A percentile compares a stretch with the other conserved stretches of the same genome.
phyloP scores from a whole-genome alignment of 306 rosid species.

The Spatholobus suberectus region DNA sequence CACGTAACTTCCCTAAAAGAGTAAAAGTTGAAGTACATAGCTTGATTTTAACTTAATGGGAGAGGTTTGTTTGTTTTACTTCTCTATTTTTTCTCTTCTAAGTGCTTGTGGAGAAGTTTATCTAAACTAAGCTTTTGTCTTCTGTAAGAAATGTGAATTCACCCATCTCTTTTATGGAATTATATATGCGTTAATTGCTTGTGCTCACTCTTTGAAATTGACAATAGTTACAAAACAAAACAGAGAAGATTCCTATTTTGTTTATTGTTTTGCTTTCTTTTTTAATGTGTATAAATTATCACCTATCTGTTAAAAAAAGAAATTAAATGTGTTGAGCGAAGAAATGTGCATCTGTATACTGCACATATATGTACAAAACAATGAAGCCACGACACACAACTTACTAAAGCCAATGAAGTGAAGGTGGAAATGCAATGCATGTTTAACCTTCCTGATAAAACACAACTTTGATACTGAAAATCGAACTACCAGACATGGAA shows the following conservation, averaged over 20 bases:
- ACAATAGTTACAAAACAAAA: neutral
- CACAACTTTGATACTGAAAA: neutral
- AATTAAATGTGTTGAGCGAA: neutral
- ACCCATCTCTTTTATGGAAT: neutral
- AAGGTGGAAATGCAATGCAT: neutral
- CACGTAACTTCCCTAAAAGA: neutral
- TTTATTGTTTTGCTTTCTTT: conserved; percentile 11
- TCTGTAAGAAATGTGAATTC: neutral
- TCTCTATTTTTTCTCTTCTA: neutral
- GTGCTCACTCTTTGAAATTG: neutral
- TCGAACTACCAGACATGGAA: conserved; percentile 3
- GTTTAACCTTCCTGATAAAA: neutral
- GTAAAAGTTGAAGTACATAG: neutral
- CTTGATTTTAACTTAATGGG: neutral
- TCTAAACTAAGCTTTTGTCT: neutral
- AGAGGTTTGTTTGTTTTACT: neutral
- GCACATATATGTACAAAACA: neutral
- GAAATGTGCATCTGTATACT: neutral
- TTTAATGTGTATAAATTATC: conserved; percentile 16
- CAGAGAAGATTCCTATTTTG: neutral
- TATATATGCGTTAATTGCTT: neutral
- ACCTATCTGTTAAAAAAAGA: neutral
- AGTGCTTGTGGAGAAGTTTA: neutral
- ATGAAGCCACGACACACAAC: conserved; percentile 18
- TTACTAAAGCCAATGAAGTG: neutral